Evolutionary conservation across 208 protist species (phyloP), one percentile per base, ranked within the genome.

Genomic region (Balamuthia mandrillaris): DNA sequence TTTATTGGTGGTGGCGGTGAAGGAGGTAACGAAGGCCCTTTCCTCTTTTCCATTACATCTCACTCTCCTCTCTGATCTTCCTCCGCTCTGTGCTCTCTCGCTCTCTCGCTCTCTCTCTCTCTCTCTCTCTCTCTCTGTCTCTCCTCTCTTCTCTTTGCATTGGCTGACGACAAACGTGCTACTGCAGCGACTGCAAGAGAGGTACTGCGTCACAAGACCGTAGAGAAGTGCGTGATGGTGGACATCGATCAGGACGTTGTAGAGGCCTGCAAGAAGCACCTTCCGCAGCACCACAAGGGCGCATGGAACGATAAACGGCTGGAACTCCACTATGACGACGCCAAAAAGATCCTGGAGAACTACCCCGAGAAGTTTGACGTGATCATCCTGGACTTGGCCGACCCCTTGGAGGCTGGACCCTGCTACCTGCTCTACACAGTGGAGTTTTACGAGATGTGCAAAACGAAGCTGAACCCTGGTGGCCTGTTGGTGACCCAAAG

Each of bases 1-100:
- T 92, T 82, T 75, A 92, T 92, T 79, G 88, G 88, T 24, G 88
- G 88, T 52, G 89, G 87, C 37, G 89, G 89, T 41, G 89, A 91
- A 24, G 87, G 89, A 49, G 42, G 37, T 31, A n/a, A n/a, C n/a
- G n/a, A n/a, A n/a, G n/a, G n/a, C n/a, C n/a, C n/a, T n/a, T n/a
- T n/a, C n/a, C n/a, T n/a, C n/a, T n/a, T n/a, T n/a, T n/a, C n/a
- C n/a, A n/a, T n/a, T n/a, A n/a, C n/a, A n/a, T n/a, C n/a, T n/a
- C n/a, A n/a, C n/a, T n/a, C n/a, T n/a, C n/a, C n/a, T n/a, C n/a
- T n/a, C n/a, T n/a, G n/a, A n/a, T n/a, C n/a, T n/a, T n/a, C n/a
- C n/a, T n/a, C n/a, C n/a, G n/a, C n/a, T n/a, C n/a, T n/a, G n/a
- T n/a, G n/a, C n/a, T n/a, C n/a, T n/a, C n/a, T n/a, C n/a, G n/a